Evolutionary conservation across 2,329 filamentous ascomycete species (phyloP), one percentile per base, ranked within the genome.

Genomic region (Fusarium sp.): DNA sequence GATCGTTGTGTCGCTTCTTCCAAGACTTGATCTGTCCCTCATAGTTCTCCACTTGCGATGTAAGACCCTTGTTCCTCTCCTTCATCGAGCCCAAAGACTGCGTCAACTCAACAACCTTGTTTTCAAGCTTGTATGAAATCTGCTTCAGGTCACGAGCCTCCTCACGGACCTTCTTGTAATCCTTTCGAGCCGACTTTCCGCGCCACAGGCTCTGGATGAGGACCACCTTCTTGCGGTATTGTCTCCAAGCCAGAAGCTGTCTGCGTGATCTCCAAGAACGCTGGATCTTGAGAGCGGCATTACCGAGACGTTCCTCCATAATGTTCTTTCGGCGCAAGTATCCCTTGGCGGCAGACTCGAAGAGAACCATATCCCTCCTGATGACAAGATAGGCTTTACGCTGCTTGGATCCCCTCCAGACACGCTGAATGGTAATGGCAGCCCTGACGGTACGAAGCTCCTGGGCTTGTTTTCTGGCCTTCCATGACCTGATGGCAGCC

Each of bases 101-200:
- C 2, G 96, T 99, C 76, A 99, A 88, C 83, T 99, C 96, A 67
- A 99, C 94, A 67, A 99, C 96, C 89, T 99, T 99, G 87, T 99
- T 98, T 81, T 99, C 96, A 75, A 99, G 85, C 85, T 97, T 98
- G 86, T 99, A 99, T 4, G 96, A 98, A 73, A 99, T 99, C 81
- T 98, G 95, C 86, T 98, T 98, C 79, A 99, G 88, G 84, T 99
- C 97, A 77, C 96, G 92, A 70, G 96, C 96, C 82, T 99, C 96
- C 81, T 98, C 94, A 72, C 96, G 93, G 65, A 97, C 84, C 73
- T 85, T 89, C 88, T 97, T 98, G 86, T 99, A 99, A 49, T 89
- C 90, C 71, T 87, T 89, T 71, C 96, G 90, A 57, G 96, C 95
- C 68, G 81, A 78, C 80, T 89, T 94, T 78, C 94, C 95, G 79